Evolutionary conservation across 1,284 basidiomycete species (phyloP).

Genomic region (Sporisorium graminicola): DNA sequence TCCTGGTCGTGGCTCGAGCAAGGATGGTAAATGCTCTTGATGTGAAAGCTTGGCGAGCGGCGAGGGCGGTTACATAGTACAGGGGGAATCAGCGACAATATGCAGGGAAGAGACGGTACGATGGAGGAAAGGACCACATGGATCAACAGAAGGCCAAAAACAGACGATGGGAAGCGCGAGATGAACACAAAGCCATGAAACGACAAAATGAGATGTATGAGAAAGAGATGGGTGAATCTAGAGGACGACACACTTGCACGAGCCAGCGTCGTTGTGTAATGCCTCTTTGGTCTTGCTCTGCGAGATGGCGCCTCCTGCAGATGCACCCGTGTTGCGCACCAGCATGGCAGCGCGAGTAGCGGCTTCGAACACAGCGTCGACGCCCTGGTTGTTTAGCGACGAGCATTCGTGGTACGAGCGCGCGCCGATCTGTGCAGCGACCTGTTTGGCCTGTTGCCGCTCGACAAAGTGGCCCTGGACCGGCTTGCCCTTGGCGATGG

Average conservation of each 20-base stretch:
- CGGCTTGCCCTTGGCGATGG: conserved; percentile 66
- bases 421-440: conserved; percentile 74
- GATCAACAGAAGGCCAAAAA: background rate
- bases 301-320: conserved; percentile 45
- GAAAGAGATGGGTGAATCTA: too few species aligned
- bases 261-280: conserved; percentile 49
- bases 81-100: conserved; percentile 4
- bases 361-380: conserved; percentile 64
- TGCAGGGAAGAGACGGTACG: conserved; percentile 23
- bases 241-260: conserved; percentile 52
- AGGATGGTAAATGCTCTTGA: background rate
- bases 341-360: conserved; percentile 65
- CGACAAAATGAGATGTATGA: background rate
- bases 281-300: conserved; percentile 53
- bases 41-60: background rate
- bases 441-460: conserved; percentile 69
- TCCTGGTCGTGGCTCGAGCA: background rate
- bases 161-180: background rate
- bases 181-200: background rate
- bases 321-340: conserved; percentile 48
- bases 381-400: conserved; percentile 63
- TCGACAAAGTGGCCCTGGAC: conserved; percentile 69
- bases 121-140: conserved; percentile 2
- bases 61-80: conserved; percentile 11
- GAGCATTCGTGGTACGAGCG: conserved; percentile 65